A percentile compares a stretch with the other conserved stretches of the same genome.
Conservation (phyloP, 768 basidiomycete species). For the Collybia mongolica region DNA sequence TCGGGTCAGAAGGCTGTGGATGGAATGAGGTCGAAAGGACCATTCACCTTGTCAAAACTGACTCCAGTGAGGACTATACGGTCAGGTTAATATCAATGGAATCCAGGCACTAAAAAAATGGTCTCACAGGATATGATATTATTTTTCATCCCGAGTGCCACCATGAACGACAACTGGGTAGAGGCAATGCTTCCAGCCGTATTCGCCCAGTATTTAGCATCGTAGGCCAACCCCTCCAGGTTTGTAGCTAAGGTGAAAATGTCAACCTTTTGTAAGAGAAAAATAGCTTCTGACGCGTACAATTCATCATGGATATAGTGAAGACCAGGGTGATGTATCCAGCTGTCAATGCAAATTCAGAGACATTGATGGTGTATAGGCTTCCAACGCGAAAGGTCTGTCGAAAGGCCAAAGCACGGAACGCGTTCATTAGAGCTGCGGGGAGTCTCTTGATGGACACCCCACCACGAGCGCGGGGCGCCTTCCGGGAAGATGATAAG, state of each 20-base stretch:
- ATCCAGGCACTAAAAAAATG: background rate
- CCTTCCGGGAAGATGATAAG: no score
- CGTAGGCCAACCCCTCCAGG: constrained; percentile 25
- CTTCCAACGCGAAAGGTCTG: constrained; percentile 21
- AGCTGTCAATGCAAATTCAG: constrained; percentile 29
- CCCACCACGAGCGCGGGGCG: background rate
- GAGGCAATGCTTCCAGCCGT: constrained; percentile 40
- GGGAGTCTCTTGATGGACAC: constrained; percentile 1
- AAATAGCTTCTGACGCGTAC: constrained; percentile 19
- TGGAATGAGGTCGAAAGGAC: background rate
- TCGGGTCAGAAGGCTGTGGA: no score
- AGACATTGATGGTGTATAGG: constrained; percentile 26
- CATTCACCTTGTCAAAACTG: background rate
- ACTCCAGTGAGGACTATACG: constrained; percentile 2
- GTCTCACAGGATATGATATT: constrained; percentile 40
- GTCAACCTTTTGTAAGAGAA: background rate
- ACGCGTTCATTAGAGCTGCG: background rate
- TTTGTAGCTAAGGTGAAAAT: constrained; percentile 22
- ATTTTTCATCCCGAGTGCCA: constrained; percentile 57
- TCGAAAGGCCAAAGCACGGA: constrained; percentile 11
- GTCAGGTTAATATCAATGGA: background rate
- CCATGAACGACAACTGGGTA: constrained; percentile 50
- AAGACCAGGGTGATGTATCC: constrained; percentile 28
- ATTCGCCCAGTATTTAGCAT: constrained; percentile 35
- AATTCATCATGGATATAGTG: constrained; percentile 30